Conservation (phyloP, 495 filamentous ascomycete genomes). For the Copromyces sp. region DNA sequence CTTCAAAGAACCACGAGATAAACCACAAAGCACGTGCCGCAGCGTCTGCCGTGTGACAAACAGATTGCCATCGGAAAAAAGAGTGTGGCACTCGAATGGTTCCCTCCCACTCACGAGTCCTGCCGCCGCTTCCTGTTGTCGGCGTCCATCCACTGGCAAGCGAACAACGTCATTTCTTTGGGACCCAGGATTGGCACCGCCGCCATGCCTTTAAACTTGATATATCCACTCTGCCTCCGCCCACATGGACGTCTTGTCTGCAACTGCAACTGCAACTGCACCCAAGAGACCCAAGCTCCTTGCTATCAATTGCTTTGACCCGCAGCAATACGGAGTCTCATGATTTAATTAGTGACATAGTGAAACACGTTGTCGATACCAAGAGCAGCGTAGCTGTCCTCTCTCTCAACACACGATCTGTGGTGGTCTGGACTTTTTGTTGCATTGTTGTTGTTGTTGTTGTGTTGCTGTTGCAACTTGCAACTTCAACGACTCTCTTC, state of each 20-base stretch:
- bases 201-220: not conserved
- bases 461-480: not conserved
- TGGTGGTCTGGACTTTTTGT: not conserved
- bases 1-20: not conserved
- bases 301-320: not conserved
- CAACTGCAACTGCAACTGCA: not conserved
- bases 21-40: not conserved
- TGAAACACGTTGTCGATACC: not conserved
- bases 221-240: not conserved
- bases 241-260: not conserved
- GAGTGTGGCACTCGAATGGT: not conserved
- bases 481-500: not conserved
- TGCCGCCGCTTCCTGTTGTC: not conserved
- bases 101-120: not conserved
- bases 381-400: not conserved
- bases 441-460: not conserved
- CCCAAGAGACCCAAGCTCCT: not conserved
- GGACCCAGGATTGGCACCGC: not conserved
- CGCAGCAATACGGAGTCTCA: not conserved
- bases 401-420: not conserved
- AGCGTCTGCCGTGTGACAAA: not conserved
- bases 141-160: not conserved
- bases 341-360: not conserved
- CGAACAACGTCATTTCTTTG: not conserved
- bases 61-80: not conserved